phyloP scores from a whole-genome alignment of 2,329 filamentous ascomycete genomes.

The Xylariaceae sp. region DNA sequence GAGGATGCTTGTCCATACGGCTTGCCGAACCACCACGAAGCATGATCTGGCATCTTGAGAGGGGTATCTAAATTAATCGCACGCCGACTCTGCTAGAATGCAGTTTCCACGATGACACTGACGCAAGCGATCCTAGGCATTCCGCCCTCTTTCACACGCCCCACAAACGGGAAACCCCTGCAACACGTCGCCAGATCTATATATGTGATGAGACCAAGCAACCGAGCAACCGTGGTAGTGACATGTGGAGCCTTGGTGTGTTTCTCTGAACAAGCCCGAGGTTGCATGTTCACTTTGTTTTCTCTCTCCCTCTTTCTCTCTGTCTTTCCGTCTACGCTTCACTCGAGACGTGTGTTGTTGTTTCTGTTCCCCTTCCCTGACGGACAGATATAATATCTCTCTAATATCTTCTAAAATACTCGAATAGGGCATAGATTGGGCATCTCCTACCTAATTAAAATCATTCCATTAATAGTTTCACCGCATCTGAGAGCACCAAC shows the following conservation, averaged over 20 bases:
- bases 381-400: no score
- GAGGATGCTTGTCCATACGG: constrained; percentile 10
- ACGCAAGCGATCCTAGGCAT: neutral
- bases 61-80: constrained; percentile 16
- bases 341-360: neutral
- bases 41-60: constrained; percentile 11
- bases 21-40: constrained; percentile 14
- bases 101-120: neutral
- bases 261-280: constrained; percentile 8
- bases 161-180: constrained; percentile 9
- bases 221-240: constrained; percentile 9
- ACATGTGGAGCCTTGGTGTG: constrained; percentile 16
- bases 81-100: constrained; percentile 10
- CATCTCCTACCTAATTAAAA: neutral
- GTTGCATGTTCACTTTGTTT: constrained; percentile 2
- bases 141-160: constrained; percentile 2
- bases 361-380: neutral
- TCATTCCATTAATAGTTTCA: neutral
- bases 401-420: constrained; percentile 9
- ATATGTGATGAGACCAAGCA: constrained; percentile 17
- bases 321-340: neutral
- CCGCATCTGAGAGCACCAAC: neutral
- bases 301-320: neutral
- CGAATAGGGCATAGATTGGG: neutral
- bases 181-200: constrained; percentile 6